Percentiles rank a stretch among this genome's conserved stretches.
phyloP scores from a whole-genome alignment of 371 early-diverging fungal species.

The Mortierella sp. region DNA sequence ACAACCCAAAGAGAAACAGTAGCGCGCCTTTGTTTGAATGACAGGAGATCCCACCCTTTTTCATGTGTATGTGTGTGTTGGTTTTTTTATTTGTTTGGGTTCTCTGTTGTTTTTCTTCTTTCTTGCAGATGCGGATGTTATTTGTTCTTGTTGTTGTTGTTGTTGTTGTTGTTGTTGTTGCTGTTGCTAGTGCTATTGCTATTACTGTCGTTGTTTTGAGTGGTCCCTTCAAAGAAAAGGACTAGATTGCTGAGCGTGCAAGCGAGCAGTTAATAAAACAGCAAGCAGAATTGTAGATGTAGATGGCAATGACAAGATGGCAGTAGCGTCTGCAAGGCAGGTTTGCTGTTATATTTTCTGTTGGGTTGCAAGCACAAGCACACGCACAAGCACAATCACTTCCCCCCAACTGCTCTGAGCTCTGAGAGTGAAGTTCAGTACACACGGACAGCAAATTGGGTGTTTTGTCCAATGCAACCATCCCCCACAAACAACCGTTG shows the following conservation, averaged over 20 bases:
- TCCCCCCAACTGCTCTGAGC: no score
- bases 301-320: background rate
- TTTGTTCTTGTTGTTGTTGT: background rate
- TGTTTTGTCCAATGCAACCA: background rate
- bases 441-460: conserved; percentile 2
- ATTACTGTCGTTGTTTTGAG: no score
- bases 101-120: no score
- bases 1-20: background rate
- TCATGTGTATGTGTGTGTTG: background rate
- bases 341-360: background rate
- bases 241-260: background rate
- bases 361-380: background rate
- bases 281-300: no score
- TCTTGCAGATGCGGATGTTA: no score
- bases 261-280: background rate
- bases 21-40: background rate
- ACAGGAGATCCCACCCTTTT: background rate
- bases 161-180: background rate
- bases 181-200: background rate
- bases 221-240: no score
- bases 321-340: background rate
- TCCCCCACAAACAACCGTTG: background rate
- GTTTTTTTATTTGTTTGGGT: background rate
- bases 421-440: background rate
- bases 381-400: background rate